Base-by-base conservation (phyloP, 352 stramenopile genomes). In the Globisporangium emineosum region DNA sequence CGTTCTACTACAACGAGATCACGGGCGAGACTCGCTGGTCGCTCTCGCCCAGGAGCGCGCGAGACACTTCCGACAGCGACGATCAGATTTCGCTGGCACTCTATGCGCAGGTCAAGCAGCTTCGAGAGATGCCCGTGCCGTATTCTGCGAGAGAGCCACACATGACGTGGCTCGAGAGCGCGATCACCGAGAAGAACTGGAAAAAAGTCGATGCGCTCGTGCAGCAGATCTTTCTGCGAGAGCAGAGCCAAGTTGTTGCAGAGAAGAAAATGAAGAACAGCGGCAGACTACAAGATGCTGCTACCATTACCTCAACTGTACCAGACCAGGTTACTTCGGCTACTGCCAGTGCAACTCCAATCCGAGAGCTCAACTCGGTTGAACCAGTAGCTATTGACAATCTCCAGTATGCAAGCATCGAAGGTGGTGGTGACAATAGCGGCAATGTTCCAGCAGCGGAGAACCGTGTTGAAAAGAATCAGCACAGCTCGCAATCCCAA, bases 1-100 rank as follows among this genome's bases (percentile, higher is more conserved):
- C 93, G 40, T 97, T 94, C 69, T 98, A 98, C 62, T 96, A 93
- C 73, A 98, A 98, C 62, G 88, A 89, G 60, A 76, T 91, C 61
- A 97, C 83, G 25, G 82, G 94, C 29, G 86, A 98, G 66, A 83
- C 77, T 7, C 76, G 86, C 53, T 97, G 89, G 91, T 93, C 85
- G 23, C 68, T 94, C 19, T 91, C 84, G 5, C 86, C 86, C 23
- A 78, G 82, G 2, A 93, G 81, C 57, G 81, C 84, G 37, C 72
- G 75, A 0, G 82, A 93, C 57, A 71, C 57, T 2, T 70, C 67
- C 1, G 77, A 90, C 45, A 49, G 42, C 0, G 67, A 78, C n/a
- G 73, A 82, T 19, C 77, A 90, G 42, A 90, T 93, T 35, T 75
- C 85, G 1, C 63, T 93, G 32, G 75, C 72, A 21, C 60, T 93